Percentiles rank a stretch among this genome's conserved stretches.
Evolutionary conservation across 352 stramenopile species (phyloP).

Genomic region (Phytophthora idaei): DNA sequence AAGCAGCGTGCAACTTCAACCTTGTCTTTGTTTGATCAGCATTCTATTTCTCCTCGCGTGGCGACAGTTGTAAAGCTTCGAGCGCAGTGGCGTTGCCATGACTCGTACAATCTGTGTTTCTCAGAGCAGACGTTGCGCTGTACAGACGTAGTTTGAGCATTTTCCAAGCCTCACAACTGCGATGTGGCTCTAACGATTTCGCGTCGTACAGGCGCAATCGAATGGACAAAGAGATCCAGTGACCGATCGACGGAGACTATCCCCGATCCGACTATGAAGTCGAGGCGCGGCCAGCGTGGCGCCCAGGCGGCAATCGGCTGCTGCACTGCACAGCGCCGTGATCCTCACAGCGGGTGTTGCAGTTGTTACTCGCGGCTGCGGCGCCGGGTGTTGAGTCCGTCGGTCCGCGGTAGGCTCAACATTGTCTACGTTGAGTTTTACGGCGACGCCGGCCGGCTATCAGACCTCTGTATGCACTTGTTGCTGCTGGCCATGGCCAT

Average conservation of each 20-base stretch:
- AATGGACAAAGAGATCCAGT: conserved; percentile 31
- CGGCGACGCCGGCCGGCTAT: too few species aligned
- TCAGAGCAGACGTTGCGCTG: neutral
- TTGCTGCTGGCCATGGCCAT: neutral
- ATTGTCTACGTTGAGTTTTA: neutral
- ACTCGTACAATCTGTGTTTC: neutral
- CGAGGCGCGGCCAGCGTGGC: conserved; percentile 19
- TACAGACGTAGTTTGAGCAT: neutral
- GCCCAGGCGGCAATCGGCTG: conserved; percentile 3
- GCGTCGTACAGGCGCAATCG: conserved; percentile 16
- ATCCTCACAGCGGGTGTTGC: conserved; percentile 1
- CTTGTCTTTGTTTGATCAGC: conserved; percentile 28
- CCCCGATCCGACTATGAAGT: conserved; percentile 28
- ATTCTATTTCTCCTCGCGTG: conserved; percentile 34
- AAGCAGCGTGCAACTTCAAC: conserved; percentile 27
- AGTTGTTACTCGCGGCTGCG: conserved; percentile 4
- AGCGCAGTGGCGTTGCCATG: neutral
- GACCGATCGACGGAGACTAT: conserved; percentile 28
- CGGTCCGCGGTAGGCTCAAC: neutral
- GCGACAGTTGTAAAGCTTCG: neutral
- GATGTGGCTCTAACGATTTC: conserved; percentile 5
- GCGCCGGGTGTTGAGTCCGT: neutral
- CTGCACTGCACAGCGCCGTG: conserved; percentile 10
- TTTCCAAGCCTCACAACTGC: neutral
- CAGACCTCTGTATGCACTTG: conserved; percentile 5